These are phyloP conservation scores for thale cress (Arabidopsis thaliana) DNA, from an alignment of 345 rosid genomes.

Conservation along the genomic window DNA sequence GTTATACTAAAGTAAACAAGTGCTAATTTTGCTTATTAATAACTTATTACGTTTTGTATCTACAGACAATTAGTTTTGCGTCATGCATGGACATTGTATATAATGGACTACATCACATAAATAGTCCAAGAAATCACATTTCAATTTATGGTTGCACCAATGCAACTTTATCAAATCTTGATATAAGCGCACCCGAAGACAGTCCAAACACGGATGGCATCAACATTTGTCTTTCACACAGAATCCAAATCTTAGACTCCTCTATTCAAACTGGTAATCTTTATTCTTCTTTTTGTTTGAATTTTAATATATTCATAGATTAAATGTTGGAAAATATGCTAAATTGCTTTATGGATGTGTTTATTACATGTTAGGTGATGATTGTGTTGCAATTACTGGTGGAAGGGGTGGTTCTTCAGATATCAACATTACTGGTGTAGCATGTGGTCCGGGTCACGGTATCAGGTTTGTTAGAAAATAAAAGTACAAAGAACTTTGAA, in stretches of 20 bases:
- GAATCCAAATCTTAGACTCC: slow-evolving; percentile 1
- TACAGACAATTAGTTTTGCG: slow-evolving; percentile 19
- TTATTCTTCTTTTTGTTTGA: neutral
- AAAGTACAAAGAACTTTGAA: neutral
- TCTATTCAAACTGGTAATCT: slow-evolving; percentile 34
- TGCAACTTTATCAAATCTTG: slow-evolving; percentile 34
- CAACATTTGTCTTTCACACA: slow-evolving; percentile 19
- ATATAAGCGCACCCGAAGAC: slow-evolving; percentile 21
- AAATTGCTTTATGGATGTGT: neutral
- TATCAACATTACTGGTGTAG: slow-evolving; percentile 48
- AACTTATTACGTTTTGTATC: neutral
- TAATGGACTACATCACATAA: slow-evolving; percentile 37
- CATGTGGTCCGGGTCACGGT: slow-evolving; percentile 77
- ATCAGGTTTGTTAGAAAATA: slow-evolving; percentile 45
- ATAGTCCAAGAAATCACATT: slow-evolving; percentile 36
- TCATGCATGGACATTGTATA: slow-evolving; percentile 4
- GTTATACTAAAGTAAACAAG: no score
- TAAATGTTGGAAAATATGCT: neutral
- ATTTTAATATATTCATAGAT: neutral
- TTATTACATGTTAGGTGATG: slow-evolving; percentile 29
- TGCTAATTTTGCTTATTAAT: neutral
- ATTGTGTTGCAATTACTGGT: slow-evolving; percentile 32
- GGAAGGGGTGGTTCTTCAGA: slow-evolving; percentile 14
- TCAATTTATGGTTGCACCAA: neutral
- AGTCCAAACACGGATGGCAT: slow-evolving; percentile 46